Evolutionary conservation across 768 basidiomycete species (phyloP).

Genomic region (Macrocybe gigantea): DNA sequence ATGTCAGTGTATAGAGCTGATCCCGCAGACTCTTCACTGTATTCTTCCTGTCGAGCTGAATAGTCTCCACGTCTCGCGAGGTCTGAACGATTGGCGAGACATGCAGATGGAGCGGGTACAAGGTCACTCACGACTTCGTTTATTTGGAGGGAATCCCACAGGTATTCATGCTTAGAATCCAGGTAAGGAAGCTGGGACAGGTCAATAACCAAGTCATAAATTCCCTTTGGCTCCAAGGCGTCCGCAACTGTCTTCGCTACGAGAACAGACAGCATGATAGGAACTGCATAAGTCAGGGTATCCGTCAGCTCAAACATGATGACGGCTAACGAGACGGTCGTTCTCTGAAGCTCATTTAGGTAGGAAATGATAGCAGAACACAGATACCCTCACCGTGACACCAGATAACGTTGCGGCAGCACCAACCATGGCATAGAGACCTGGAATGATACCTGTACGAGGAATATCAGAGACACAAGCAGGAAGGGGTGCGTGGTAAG

Average conservation of each 20-base stretch:
- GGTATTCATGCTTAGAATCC: slow-evolving; percentile 84
- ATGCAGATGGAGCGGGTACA: neutral
- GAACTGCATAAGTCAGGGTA: slow-evolving; percentile 87
- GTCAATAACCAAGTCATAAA: slow-evolving; percentile 96
- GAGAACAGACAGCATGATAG: slow-evolving; percentile 83
- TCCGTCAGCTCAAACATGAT: slow-evolving; percentile 96
- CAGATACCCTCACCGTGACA: slow-evolving; percentile 65
- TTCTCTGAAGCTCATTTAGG: slow-evolving; percentile 40
- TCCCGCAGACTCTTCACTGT: slow-evolving; percentile 74
- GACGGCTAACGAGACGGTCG: slow-evolving; percentile 90
- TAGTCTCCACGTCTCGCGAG: slow-evolving; percentile 59
- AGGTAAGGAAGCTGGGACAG: slow-evolving; percentile 88
- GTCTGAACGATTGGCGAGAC: slow-evolving; percentile 35
- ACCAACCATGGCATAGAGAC: slow-evolving; percentile 93
- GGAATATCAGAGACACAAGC: neutral
- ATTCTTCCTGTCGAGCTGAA: slow-evolving; percentile 67
- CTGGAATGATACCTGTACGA: slow-evolving; percentile 62
- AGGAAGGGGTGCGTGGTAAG: neutral
- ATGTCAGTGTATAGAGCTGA: slow-evolving; percentile 54
- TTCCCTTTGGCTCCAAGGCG: slow-evolving; percentile 85
- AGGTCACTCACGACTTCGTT: slow-evolving; percentile 62
- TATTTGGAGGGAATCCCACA: slow-evolving; percentile 77
- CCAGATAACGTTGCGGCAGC: slow-evolving; percentile 92
- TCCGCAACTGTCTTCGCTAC: slow-evolving; percentile 91
- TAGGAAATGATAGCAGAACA: slow-evolving; percentile 4